Evolutionary conservation across 345 rosid species (phyloP), one percentile per base, ranked within the genome.

Genomic region (Aquilaria sinensis): DNA sequence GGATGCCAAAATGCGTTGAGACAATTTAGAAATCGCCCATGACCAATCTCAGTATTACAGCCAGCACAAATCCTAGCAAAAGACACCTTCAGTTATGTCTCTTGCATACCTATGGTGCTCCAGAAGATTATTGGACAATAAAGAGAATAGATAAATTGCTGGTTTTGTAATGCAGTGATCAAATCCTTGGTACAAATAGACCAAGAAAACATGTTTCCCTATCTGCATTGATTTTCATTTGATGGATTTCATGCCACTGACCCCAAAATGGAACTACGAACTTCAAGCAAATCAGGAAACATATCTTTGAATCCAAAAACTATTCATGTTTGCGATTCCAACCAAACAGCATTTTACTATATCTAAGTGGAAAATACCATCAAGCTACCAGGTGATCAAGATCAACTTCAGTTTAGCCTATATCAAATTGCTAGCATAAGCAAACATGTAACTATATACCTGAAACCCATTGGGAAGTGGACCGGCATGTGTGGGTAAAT

Each of bases 1-100:
- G 98, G 97, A 80, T 95, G 99, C 99, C 99, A 91, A 64, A 83
- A 73, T 65, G 83, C 75, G 64, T 79, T 84, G 62, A 91, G 80
- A 78, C 96, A 95, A 76, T 83, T 95, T 55, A 91, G 75, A 67
- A 65, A 91, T 61, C 92, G 80, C 57, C 99, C 99, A 62, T 79
- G 91, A 58, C 96, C 99, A 53, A 95, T 95, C 74, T 87, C 96
- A 64, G 67, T 72, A 53, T 84, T 77, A 83, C 99, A 95, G 56
- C 99, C 99, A 69, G 89, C 94, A 70, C 99, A 95, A 16, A 87
- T 79, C 86, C 99, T 95, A 76, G 59, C 51, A 75, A 59, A 67
- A 69, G 64, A 41, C 23, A 32, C 30, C 64, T 41, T 23, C 23
- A 43, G 49, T 66, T 43, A 69, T 30, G 23, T 61, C 56, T 51